A percentile compares a stretch with the other conserved stretches of the same genome.
Evolutionary conservation across 1,284 basidiomycete species (phyloP).

Genomic region (Cutaneotrichosporon curvatum): DNA sequence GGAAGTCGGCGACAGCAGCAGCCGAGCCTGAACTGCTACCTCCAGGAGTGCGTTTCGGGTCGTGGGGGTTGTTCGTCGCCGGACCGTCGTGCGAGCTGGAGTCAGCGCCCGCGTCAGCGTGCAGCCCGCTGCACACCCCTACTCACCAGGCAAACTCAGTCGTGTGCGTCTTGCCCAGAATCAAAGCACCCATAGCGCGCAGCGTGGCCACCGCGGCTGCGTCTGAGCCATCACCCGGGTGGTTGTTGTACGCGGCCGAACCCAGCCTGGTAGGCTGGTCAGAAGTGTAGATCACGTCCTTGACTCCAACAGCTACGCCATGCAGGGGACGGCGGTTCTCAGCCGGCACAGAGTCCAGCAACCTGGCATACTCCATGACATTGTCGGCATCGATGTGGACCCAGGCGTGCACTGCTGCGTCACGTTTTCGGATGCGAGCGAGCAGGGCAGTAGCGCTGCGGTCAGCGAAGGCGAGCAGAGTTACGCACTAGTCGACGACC

Average conservation of each 20-base stretch:
- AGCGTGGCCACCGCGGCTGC: slow-evolving; percentile 22
- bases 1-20: slow-evolving; percentile 34
- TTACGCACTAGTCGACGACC: slow-evolving; percentile 25
- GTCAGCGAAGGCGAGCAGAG: background rate
- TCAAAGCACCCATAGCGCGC: slow-evolving; percentile 28
- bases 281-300: slow-evolving; percentile 28
- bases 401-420: slow-evolving; percentile 24
- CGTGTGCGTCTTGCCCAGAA: slow-evolving; percentile 38
- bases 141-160: slow-evolving; percentile 34
- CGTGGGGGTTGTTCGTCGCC: slow-evolving; percentile 31
- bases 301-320: slow-evolving; percentile 30
- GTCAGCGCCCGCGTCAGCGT: background rate
- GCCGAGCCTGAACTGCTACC: slow-evolving; percentile 35
- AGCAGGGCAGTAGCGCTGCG: slow-evolving; percentile 19
- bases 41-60: slow-evolving; percentile 26
- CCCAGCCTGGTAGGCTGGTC: slow-evolving; percentile 35
- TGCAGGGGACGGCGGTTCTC: slow-evolving; percentile 27
- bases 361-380: slow-evolving; percentile 20
- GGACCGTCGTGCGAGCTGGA: slow-evolving; percentile 23
- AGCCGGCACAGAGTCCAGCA: slow-evolving; percentile 26
- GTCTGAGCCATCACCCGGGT: slow-evolving; percentile 16
- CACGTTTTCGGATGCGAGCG: slow-evolving; percentile 15
- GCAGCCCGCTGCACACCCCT: no score
- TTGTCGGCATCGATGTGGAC: slow-evolving; percentile 24
- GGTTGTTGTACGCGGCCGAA: slow-evolving; percentile 25